Conservation (phyloP, 345 rosid species). For the Noccaea bulbosa region DNA sequence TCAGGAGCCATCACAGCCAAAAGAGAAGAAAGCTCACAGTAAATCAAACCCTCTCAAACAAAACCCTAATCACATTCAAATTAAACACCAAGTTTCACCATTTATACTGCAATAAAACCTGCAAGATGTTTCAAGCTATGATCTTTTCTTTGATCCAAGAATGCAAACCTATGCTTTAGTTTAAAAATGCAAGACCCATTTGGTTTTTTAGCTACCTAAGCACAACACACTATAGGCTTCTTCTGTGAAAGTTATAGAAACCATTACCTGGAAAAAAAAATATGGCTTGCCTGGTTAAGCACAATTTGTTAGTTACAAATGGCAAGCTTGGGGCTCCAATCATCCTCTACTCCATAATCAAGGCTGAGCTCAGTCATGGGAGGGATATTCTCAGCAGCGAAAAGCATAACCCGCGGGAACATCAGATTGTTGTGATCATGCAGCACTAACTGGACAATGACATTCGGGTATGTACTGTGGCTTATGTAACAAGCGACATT, state of each 20-base stretch:
- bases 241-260: not conserved
- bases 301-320: constrained; percentile 60
- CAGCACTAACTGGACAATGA: constrained; percentile 78
- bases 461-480: constrained; percentile 84
- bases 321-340: constrained; percentile 74
- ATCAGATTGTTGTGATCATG: constrained; percentile 84
- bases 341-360: constrained; percentile 91
- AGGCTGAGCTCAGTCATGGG: constrained; percentile 92
- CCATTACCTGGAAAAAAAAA: constrained; percentile 31
- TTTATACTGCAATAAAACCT: constrained; percentile 1
- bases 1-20: not conserved
- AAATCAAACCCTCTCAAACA: not conserved
- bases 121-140: constrained; percentile 11
- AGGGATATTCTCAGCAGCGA: constrained; percentile 85
- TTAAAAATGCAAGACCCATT: not conserved
- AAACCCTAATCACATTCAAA: no score
- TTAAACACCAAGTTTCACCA: not conserved
- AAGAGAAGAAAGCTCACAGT: constrained; percentile 1
- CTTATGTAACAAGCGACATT: constrained; percentile 94
- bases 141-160: constrained; percentile 2
- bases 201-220: not conserved
- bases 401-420: constrained; percentile 95
- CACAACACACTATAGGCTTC: not conserved
- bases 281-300: constrained; percentile 13
- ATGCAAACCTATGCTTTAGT: not conserved